phyloP scores from a whole-genome alignment of 805 yeast genomes.

The Pichia membranifaciens region DNA sequence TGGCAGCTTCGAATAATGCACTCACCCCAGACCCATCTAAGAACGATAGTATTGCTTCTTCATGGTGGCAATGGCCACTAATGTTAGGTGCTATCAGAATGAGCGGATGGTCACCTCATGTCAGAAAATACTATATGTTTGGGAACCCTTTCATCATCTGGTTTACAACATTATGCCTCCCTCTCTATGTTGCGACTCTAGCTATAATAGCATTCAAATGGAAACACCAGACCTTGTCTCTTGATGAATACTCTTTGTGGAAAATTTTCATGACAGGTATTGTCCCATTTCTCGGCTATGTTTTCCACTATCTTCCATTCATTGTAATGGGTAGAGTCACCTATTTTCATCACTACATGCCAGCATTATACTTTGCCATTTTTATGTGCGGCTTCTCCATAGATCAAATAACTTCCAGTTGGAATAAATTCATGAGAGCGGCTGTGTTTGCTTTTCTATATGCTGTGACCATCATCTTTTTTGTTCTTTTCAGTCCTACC shows the following conservation, averaged over 20 bases:
- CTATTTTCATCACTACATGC: constrained; percentile 79
- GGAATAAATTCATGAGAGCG: constrained; percentile 26
- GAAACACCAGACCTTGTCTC: constrained; percentile 49
- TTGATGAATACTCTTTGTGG: constrained; percentile 24
- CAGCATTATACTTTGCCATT: constrained; percentile 75
- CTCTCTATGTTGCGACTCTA: constrained; percentile 31
- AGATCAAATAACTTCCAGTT: constrained; percentile 37
- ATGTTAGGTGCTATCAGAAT: constrained; percentile 64
- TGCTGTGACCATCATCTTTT: constrained; percentile 42
- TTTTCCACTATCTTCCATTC: constrained; percentile 70
- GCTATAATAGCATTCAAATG: constrained; percentile 39
- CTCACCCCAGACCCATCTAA: constrained; percentile 71
- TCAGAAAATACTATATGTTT: constrained; percentile 56
- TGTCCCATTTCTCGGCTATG: constrained; percentile 78
- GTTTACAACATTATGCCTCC: constrained; percentile 50
- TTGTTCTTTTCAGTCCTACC: constrained; percentile 56
- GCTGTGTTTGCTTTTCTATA: constrained; percentile 37
- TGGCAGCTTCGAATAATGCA: constrained; percentile 83
- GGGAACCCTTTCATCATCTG: constrained; percentile 63
- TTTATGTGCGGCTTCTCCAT: constrained; percentile 48
- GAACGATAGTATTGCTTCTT: constrained; percentile 62
- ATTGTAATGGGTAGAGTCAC: constrained; percentile 81
- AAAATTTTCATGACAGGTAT: constrained; percentile 54
- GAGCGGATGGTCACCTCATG: constrained; percentile 61
- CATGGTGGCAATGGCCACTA: constrained; percentile 84